Conservation (phyloP, 768 basidiomycete genomes). For the Termitomyces eurrhizus region DNA sequence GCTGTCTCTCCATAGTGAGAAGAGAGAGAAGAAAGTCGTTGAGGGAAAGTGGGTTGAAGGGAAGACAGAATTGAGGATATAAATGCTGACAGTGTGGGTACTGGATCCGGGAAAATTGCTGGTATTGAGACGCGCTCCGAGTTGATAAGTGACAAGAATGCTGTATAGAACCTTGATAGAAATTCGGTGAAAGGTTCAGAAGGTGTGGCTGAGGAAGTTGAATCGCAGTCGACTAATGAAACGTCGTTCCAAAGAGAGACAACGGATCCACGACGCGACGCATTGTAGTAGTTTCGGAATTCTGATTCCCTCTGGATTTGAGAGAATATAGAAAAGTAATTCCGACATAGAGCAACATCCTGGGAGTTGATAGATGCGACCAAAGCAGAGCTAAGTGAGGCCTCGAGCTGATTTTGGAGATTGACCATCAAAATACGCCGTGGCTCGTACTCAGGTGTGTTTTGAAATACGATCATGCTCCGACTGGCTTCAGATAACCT, state of each 20-base stretch:
- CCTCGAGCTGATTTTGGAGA: constrained; percentile 94
- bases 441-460: constrained; percentile 87
- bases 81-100: constrained; percentile 70
- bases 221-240: constrained; percentile 48
- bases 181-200: constrained; percentile 57
- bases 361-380: constrained; percentile 80
- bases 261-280: constrained; percentile 64
- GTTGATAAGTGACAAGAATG: constrained; percentile 61
- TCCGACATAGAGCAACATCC: constrained; percentile 70
- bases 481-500: constrained; percentile 85
- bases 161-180: constrained; percentile 70
- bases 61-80: constrained; percentile 77
- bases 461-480: constrained; percentile 90
- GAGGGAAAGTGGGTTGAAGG: constrained; percentile 77
- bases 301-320: constrained; percentile 91
- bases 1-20: constrained; percentile 58
- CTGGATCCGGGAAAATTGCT: constrained; percentile 85
- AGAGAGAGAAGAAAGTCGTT: constrained; percentile 71
- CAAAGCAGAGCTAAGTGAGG: constrained; percentile 84
- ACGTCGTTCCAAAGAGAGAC: constrained; percentile 68
- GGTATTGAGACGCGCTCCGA: constrained; percentile 72
- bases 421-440: constrained; percentile 84
- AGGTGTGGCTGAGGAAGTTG: constrained; percentile 17
- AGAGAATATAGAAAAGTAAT: constrained; percentile 83
- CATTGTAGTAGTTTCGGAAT: constrained; percentile 93